Base-by-base conservation (phyloP, 345 rosid genomes). In the Bruguiera gymnorhiza region DNA sequence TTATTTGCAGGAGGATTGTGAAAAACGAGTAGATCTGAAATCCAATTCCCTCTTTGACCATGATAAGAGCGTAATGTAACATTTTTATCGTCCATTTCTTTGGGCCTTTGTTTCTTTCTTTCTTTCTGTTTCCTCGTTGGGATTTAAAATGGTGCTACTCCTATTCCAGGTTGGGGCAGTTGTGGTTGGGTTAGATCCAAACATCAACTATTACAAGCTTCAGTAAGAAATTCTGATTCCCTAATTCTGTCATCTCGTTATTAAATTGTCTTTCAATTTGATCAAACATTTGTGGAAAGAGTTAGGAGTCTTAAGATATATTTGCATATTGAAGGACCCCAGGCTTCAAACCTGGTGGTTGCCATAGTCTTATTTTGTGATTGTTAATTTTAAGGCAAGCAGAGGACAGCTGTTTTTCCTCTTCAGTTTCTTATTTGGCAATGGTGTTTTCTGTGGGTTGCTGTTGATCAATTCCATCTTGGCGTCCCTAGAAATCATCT, bases 91-190 rank as follows among this genome's bases (percentile, higher is more conserved):
- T 55, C 62, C 70, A 59, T 63, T 72, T 70, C 34, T 68, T 63
- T 36, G 0, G 66, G n/a, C 16, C 52, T 64, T 46, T 15, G 0
- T 52, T 57, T 29, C 31, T 62, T 4, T 37, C 2, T 46, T 43
- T 43, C 56, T 55, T 27, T 56, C 24, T 24, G 24, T 24, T 57
- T 32, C 34, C 55, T 70, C 27, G 58, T 60, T 73, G 63, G 55
- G 60, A 63, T 73, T 70, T 56, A 11, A 73, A 66, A 61, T 58
- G 64, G 75, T 73, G 68, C 71, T 56, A 73, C 53, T 68, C 34
- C n/a, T 20, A 34, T 60, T 72, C 29, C 85, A 88, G 98, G 98
- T 89, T 64, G 98, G 98, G 79, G 98, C 97, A 37, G 97, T 94
- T 68, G 93, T 91, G 69, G 97, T 91, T 57, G 97, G 97, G 65